phyloP scores from a whole-genome alignment of 2,329 filamentous ascomycete species.

The Fusarium sp. region DNA sequence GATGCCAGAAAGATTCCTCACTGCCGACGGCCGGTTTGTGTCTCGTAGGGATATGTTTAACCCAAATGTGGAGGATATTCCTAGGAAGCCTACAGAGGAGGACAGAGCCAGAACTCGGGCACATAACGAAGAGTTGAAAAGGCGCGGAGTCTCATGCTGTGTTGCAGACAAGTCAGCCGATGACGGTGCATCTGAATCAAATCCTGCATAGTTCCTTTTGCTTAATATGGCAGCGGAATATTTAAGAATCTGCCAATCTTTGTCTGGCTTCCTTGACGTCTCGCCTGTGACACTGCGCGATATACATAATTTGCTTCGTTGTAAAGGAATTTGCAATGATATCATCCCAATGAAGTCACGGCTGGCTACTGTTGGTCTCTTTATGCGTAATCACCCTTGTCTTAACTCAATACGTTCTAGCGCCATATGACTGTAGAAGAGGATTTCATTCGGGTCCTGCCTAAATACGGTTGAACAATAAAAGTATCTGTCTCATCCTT shows the following conservation, averaged over 20 bases:
- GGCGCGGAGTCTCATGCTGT: not conserved
- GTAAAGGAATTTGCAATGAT: not conserved
- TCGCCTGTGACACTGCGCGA: not conserved
- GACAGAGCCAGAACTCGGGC: not conserved
- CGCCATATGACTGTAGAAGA: not conserved
- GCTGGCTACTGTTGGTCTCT: not conserved
- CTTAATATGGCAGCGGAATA: fast-evolving
- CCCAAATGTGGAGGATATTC: not conserved
- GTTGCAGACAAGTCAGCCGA: not conserved
- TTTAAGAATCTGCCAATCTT: not conserved
- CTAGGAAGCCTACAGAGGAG: not conserved
- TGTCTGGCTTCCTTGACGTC: not conserved
- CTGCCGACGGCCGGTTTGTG: not conserved
- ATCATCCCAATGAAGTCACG: not conserved
- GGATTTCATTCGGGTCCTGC: not conserved
- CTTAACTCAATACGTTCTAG: not conserved
- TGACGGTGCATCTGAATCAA: not conserved
- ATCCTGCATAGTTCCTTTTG: not conserved
- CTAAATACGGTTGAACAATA: not conserved
- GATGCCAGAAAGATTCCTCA: not conserved
- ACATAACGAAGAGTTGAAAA: not conserved
- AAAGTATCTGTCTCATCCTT: not conserved
- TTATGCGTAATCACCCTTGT: not conserved
- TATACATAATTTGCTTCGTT: not conserved
- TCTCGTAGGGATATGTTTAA: not conserved